Conservation (phyloP, 1,139 yeast genomes). For the Kodamaea plutei region DNA sequence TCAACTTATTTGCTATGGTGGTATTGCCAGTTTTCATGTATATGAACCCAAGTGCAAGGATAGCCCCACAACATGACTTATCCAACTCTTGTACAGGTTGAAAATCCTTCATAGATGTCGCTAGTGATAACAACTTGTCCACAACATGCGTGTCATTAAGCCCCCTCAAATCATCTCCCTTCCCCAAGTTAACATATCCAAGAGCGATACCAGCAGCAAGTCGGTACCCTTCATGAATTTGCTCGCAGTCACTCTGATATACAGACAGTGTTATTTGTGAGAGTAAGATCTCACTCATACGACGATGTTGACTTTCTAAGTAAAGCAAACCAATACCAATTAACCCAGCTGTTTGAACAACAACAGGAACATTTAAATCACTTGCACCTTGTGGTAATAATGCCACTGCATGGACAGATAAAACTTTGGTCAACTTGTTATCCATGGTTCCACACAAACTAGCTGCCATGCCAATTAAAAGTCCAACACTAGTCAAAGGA, state of each 20-base stretch:
- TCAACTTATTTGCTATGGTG: conserved; percentile 60
- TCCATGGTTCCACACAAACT: conserved; percentile 83
- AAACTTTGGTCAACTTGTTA: conserved; percentile 79
- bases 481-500: conserved; percentile 77
- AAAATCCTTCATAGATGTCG: conserved; percentile 62
- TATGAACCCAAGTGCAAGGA: conserved; percentile 71
- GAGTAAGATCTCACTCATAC: conserved; percentile 80
- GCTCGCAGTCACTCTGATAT: conserved; percentile 51
- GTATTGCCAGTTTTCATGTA: conserved; percentile 64
- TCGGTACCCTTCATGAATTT: conserved; percentile 77
- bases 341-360: conserved; percentile 89
- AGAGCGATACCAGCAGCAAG: conserved; percentile 85
- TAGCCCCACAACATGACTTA: conserved; percentile 77
- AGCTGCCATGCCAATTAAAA: conserved; percentile 90
- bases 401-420: conserved; percentile 92
- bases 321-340: conserved; percentile 87
- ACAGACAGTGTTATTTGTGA: conserved; percentile 61
- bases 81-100: conserved; percentile 65
- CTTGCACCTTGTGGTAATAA: conserved; percentile 87
- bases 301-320: conserved; percentile 70
- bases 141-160: conserved; percentile 66
- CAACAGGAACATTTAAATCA: conserved; percentile 76
- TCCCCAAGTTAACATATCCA: conserved; percentile 84
- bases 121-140: conserved; percentile 59
- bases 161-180: conserved; percentile 62